Percentiles rank a stretch among this genome's conserved stretches.
phyloP scores from a whole-genome alignment of 2,329 filamentous ascomycete species.

The Alternaria gaisen region DNA sequence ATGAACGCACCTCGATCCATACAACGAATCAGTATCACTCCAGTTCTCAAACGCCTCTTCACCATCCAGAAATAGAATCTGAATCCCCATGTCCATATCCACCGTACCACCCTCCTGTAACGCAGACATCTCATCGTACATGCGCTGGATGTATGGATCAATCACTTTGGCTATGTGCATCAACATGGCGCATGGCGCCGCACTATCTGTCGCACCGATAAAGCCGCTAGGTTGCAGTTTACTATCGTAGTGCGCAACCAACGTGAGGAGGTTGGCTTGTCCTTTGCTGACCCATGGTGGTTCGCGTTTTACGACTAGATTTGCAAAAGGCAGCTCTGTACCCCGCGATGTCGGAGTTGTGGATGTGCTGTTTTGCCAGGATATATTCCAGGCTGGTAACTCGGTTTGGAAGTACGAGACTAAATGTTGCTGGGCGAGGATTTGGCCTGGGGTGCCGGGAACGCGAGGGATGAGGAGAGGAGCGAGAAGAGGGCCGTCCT shows the following conservation, averaged over 20 bases:
- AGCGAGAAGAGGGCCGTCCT: slow-evolving; percentile 77
- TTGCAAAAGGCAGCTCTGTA: slow-evolving; percentile 80
- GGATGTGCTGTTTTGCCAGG: slow-evolving; percentile 89
- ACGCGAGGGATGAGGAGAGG: slow-evolving; percentile 90
- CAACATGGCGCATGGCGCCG: slow-evolving; percentile 92
- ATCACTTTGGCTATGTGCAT: slow-evolving; percentile 85
- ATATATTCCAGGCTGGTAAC: slow-evolving; percentile 80
- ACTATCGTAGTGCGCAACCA: slow-evolving; percentile 95
- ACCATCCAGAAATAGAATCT: slow-evolving; percentile 89
- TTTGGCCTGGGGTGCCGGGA: slow-evolving; percentile 81
- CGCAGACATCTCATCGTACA: slow-evolving; percentile 78
- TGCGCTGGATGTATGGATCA: slow-evolving; percentile 79
- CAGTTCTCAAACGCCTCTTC: slow-evolving; percentile 90
- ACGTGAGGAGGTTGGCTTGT: slow-evolving; percentile 80
- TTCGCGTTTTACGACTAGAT: slow-evolving; percentile 86
- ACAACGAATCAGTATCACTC: slow-evolving; percentile 84
- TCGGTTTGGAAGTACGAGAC: slow-evolving; percentile 78
- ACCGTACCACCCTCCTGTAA: slow-evolving; percentile 62
- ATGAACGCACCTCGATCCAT: slow-evolving; percentile 75
- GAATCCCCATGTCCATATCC: slow-evolving; percentile 82
- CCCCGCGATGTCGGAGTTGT: slow-evolving; percentile 79
- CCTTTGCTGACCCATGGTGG: slow-evolving; percentile 81
- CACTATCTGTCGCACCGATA: slow-evolving; percentile 92
- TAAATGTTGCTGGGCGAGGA: slow-evolving; percentile 80
- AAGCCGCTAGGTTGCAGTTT: slow-evolving; percentile 83